Evolutionary conservation across 1,139 yeast species (phyloP).

Genomic region (Hansenula anomala): DNA sequence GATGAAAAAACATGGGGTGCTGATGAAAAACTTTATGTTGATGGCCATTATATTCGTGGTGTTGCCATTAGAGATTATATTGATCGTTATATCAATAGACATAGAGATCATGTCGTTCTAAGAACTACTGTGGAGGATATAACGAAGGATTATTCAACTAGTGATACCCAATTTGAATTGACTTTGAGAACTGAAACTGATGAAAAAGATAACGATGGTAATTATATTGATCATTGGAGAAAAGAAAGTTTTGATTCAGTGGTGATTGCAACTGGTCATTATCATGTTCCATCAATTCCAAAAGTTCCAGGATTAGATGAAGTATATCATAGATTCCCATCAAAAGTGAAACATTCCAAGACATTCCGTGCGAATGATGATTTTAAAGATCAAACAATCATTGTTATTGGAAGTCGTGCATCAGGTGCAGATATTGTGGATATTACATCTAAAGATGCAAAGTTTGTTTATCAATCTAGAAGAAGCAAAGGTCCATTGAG

Average conservation of each 20-base stretch:
- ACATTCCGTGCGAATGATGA: constrained; percentile 27
- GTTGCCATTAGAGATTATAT: constrained; percentile 30
- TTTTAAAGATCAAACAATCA: constrained; percentile 29
- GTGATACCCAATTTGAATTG: constrained; percentile 28
- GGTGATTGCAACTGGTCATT: constrained; percentile 51
- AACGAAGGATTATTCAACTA: constrained; percentile 13
- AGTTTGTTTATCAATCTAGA: constrained; percentile 21
- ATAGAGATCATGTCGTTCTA: constrained; percentile 26
- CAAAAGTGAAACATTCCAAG: constrained; percentile 35
- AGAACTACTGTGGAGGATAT: constrained; percentile 38
- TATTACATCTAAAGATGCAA: constrained; percentile 16
- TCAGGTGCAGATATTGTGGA: constrained; percentile 38
- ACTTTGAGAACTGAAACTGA: constrained; percentile 27
- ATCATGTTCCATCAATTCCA: constrained; percentile 47
- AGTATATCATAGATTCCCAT: constrained; percentile 27
- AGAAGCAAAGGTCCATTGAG: constrained; percentile 11
- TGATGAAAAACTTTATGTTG: constrained; percentile 14
- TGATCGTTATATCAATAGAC: constrained; percentile 29
- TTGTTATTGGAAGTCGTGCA: constrained; percentile 41
- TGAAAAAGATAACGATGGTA: constrained; percentile 18
- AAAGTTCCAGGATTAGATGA: constrained; percentile 35
- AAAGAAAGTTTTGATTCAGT: constrained; percentile 43
- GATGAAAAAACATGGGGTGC: constrained; percentile 33
- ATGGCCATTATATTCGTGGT: constrained; percentile 23
- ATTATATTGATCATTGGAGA: constrained; percentile 32